phyloP scores from a whole-genome alignment of 2,329 filamentous ascomycete species.

The Fusarium sp. region DNA sequence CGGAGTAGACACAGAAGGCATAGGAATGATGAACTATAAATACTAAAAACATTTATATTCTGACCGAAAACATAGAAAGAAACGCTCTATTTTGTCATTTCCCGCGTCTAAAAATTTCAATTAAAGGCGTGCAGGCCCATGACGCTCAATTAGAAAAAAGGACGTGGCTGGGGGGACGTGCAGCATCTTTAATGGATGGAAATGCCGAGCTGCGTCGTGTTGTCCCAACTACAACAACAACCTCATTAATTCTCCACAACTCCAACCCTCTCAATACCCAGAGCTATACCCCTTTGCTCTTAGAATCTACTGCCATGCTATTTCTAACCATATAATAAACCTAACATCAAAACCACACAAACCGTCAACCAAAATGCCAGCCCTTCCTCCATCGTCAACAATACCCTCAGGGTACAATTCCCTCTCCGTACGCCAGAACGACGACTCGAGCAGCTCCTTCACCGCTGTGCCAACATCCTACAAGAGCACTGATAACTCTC shows the following conservation, averaged over 20 bases:
- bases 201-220: neutral
- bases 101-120: neutral
- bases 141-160: conserved; percentile 15
- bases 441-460: conserved; percentile 32
- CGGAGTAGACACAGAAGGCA: too few species aligned
- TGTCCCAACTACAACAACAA: conserved; percentile 7
- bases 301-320: conserved; percentile 1
- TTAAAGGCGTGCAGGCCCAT: conserved; percentile 7
- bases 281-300: neutral
- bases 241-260: neutral
- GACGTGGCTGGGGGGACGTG: conserved; percentile 28
- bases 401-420: conserved; percentile 20
- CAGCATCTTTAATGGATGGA: conserved; percentile 17
- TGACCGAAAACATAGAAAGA: neutral
- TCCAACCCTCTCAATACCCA: neutral
- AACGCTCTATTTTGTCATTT: too few species aligned
- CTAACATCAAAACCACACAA: neutral
- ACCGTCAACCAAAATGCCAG: conserved; percentile 16
- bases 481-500: conserved; percentile 48
- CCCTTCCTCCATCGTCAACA: conserved; percentile 22
- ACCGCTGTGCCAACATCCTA: conserved; percentile 49
- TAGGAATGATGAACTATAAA: neutral
- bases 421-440: conserved; percentile 34
- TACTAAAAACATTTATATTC: neutral
- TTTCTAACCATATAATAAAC: neutral